Evolutionary conservation across 2,329 filamentous ascomycete species (phyloP).

Genomic region (Xylaria multiplex): DNA sequence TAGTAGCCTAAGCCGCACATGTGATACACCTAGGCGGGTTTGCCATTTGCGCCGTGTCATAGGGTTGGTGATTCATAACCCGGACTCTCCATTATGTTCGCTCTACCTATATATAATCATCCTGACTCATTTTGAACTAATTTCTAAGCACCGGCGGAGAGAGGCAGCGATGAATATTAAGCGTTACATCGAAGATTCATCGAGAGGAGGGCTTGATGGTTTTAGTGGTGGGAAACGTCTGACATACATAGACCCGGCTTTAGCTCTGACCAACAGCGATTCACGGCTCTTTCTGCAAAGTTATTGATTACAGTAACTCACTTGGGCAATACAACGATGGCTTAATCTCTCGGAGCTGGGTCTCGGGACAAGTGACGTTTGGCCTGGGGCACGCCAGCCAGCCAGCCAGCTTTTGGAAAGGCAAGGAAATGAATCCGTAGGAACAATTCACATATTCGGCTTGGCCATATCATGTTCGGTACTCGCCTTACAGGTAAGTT

Average conservation of each 20-base stretch:
- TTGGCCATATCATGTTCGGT: conserved; percentile 8
- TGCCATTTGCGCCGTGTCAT: background rate
- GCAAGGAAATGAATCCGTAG: background rate
- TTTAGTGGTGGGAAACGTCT: conserved; percentile 33
- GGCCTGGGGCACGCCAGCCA: background rate
- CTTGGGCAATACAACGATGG: conserved; percentile 3
- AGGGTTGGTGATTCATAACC: conserved; percentile 1
- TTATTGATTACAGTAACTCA: background rate
- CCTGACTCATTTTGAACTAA: background rate
- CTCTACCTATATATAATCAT: background rate
- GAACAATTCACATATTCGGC: background rate
- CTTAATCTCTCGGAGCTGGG: conserved; percentile 6
- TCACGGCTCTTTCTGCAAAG: background rate
- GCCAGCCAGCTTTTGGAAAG: background rate
- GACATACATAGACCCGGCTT: conserved; percentile 33
- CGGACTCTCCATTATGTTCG: background rate
- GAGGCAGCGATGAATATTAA: background rate
- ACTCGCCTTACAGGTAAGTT: background rate
- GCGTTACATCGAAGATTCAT: conserved; percentile 17
- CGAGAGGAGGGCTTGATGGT: background rate
- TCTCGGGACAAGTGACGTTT: conserved; percentile 12
- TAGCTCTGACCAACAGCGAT: conserved; percentile 8
- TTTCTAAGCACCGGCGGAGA: conserved; percentile 14
- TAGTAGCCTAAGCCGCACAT: background rate
- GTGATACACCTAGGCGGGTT: background rate